Evolutionary conservation across 768 basidiomycete genomes (phyloP).

Genomic region (Pleurotus pulmonarius): DNA sequence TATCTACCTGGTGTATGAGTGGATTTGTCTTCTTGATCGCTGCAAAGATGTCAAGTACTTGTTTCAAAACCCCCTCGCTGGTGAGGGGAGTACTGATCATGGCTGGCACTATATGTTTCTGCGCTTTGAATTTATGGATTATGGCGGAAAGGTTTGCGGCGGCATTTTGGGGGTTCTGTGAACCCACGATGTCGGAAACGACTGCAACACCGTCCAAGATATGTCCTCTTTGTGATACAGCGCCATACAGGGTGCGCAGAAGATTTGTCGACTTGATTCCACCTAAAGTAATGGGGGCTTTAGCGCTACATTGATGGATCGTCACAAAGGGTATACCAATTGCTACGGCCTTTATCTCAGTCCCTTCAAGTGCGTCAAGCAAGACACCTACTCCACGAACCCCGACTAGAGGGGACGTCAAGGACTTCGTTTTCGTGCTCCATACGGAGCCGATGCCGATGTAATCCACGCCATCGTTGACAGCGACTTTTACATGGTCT

Average conservation of each 20-base stretch:
- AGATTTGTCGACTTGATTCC: conserved; percentile 83
- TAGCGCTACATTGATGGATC: neutral
- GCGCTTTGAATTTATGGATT: conserved; percentile 39
- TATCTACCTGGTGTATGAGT: conserved; percentile 72
- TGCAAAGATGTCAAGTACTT: conserved; percentile 46
- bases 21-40: conserved; percentile 54
- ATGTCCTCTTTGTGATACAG: conserved; percentile 53
- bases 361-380: conserved; percentile 61
- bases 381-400: conserved; percentile 69
- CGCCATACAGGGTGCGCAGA: conserved; percentile 70
- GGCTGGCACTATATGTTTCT: conserved; percentile 16
- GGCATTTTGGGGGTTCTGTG: conserved; percentile 47
- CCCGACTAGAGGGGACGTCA: conserved; percentile 62
- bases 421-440: conserved; percentile 75
- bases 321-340: conserved; percentile 58
- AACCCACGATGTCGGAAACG: conserved; percentile 81
- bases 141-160: conserved; percentile 41
- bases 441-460: conserved; percentile 87
- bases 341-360: conserved; percentile 67
- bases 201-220: conserved; percentile 81
- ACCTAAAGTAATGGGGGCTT: conserved; percentile 40
- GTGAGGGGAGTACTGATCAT: conserved; percentile 15
- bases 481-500: conserved; percentile 60
- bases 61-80: conserved; percentile 32
- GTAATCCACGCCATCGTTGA: conserved; percentile 72